phyloP scores from a whole-genome alignment of 768 basidiomycete species.

The Sporobolomyces phaffii region DNA sequence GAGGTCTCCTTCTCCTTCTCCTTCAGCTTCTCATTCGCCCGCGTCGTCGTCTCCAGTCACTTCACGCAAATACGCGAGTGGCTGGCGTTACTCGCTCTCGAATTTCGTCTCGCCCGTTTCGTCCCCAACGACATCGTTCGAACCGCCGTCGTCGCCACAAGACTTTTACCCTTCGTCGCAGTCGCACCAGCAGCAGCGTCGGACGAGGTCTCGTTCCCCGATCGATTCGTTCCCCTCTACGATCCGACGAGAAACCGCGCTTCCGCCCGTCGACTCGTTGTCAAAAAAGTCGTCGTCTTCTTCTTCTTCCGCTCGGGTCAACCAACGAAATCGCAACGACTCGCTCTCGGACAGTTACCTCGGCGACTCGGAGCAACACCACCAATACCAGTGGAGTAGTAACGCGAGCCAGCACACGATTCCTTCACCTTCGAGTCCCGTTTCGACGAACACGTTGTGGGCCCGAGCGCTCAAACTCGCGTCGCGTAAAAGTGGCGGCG shows the following conservation, averaged over 20 bases:
- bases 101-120: background rate
- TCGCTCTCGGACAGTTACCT: constrained; percentile 12
- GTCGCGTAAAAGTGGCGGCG: too few species aligned
- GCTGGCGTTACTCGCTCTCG: constrained; percentile 8
- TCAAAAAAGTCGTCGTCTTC: too few species aligned
- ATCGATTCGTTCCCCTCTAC: constrained; percentile 6
- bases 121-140: constrained; percentile 3
- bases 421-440: constrained; percentile 6
- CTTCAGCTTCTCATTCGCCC: too few species aligned
- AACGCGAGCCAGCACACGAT: too few species aligned
- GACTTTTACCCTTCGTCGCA: too few species aligned
- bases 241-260: constrained; percentile 1
- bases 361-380: constrained; percentile 19
- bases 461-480: constrained; percentile 6
- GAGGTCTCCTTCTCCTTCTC: background rate
- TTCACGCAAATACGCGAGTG: background rate
- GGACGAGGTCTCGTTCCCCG: constrained; percentile 18
- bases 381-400: too few species aligned
- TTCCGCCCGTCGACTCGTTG: constrained; percentile 20
- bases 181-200: too few species aligned
- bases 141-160: too few species aligned
- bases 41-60: background rate
- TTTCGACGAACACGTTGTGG: constrained; percentile 15
- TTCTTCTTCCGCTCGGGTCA: too few species aligned
- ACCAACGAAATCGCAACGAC: background rate